Percentiles rank a stretch among this genome's conserved stretches.
Conservation (phyloP, 1,284 basidiomycete species). For the Polyporus tsugae region DNA sequence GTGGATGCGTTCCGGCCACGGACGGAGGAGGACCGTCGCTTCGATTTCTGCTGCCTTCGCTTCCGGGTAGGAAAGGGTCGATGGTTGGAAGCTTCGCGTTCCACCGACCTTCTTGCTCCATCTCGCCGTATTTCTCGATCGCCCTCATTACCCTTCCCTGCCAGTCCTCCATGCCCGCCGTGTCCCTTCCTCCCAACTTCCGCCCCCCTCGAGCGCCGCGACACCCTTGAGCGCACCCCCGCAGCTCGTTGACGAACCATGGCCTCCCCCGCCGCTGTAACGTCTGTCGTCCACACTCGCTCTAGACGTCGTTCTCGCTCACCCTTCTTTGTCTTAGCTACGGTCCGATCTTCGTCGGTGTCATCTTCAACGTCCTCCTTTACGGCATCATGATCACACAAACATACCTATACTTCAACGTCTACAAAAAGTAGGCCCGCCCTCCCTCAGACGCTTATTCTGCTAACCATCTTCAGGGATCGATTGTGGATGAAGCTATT, state of each 20-base stretch:
- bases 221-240: constrained; percentile 27
- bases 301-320: background rate
- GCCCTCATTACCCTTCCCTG: constrained; percentile 20
- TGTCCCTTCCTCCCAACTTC: constrained; percentile 10
- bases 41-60: constrained; percentile 13
- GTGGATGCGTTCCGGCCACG: background rate
- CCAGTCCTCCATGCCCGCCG: constrained; percentile 7
- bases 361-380: constrained; percentile 49
- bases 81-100: constrained; percentile 4
- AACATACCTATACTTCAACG: constrained; percentile 50
- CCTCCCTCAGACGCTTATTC: background rate
- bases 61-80: constrained; percentile 22
- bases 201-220: constrained; percentile 20
- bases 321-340: constrained; percentile 36
- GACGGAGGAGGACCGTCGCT: background rate
- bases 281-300: constrained; percentile 29
- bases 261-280: constrained; percentile 37
- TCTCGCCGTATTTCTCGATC: constrained; percentile 13
- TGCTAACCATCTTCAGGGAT: constrained; percentile 35
- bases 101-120: constrained; percentile 17
- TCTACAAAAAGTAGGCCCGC: constrained; percentile 46
- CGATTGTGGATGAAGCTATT: constrained; percentile 46
- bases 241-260: constrained; percentile 25
- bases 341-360: constrained; percentile 51
- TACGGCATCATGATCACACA: constrained; percentile 53